phyloP scores from a whole-genome alignment of 2,329 filamentous ascomycete species.

The Amesomyces nigricolor region DNA sequence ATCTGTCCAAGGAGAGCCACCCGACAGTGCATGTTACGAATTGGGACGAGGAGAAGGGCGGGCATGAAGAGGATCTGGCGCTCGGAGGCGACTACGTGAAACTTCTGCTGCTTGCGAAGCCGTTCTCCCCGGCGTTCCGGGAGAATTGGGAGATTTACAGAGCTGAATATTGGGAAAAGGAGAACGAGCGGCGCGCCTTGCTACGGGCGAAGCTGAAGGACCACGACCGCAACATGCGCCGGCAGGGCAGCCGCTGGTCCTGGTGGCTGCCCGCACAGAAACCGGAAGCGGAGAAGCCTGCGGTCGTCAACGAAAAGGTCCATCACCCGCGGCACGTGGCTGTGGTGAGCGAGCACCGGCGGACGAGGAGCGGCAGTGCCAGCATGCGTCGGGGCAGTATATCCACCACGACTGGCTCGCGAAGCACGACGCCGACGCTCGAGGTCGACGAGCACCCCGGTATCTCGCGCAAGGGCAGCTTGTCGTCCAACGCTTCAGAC shows the following conservation, averaged over 20 bases:
- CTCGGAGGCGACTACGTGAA: constrained; percentile 89
- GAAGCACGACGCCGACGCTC: constrained; percentile 40
- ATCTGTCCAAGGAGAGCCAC: constrained; percentile 39
- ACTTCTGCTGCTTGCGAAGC: constrained; percentile 83
- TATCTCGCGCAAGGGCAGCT: constrained; percentile 40
- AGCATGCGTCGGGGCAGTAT: constrained; percentile 49
- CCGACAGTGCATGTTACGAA: constrained; percentile 36
- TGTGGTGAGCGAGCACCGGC: constrained; percentile 43
- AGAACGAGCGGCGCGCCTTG: constrained; percentile 80
- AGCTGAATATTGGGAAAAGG: constrained; percentile 91
- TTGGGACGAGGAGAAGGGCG: constrained; percentile 55
- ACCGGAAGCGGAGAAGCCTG: constrained; percentile 31
- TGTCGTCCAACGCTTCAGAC: constrained; percentile 43
- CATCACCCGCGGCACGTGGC: constrained; percentile 38
- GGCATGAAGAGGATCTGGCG: constrained; percentile 84
- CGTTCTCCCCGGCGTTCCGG: constrained; percentile 88
- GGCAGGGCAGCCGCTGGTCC: constrained; percentile 65
- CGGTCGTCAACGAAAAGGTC: constrained; percentile 25
- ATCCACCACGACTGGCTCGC: constrained; percentile 41
- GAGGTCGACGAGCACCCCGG: constrained; percentile 38
- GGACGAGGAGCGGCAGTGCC: constrained; percentile 41
- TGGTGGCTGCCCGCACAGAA: constrained; percentile 79
- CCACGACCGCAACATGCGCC: constrained; percentile 61
- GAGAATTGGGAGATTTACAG: constrained; percentile 97
- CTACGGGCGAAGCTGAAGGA: constrained; percentile 65